These are phyloP conservation scores for Rosa multiflora DNA, from an alignment of 306 rosid genomes.

Conservation along the genomic window DNA sequence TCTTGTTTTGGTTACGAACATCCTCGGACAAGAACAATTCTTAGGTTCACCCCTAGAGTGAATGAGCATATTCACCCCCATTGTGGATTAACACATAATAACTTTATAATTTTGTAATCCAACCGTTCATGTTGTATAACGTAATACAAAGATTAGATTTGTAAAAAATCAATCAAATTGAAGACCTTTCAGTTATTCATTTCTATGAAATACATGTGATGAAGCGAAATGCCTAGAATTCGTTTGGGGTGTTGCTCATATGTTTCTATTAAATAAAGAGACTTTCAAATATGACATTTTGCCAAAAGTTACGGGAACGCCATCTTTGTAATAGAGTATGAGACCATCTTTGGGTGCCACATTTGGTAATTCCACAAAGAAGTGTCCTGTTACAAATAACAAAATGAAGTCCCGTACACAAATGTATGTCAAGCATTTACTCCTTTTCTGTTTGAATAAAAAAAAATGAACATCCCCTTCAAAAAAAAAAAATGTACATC, in stretches of 20 bases:
- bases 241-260: background rate
- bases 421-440: background rate
- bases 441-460: background rate
- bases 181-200: too few species aligned
- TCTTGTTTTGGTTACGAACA: background rate
- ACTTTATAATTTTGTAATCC: too few species aligned
- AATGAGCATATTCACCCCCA: too few species aligned
- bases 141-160: too few species aligned
- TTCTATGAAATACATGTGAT: too few species aligned
- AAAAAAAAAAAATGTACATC: background rate
- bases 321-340: too few species aligned
- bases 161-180: too few species aligned
- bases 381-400: background rate
- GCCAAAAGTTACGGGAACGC: background rate
- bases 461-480: background rate
- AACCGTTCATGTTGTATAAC: too few species aligned
- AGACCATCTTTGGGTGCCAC: background rate
- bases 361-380: background rate
- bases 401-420: background rate
- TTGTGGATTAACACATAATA: too few species aligned
- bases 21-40: too few species aligned
- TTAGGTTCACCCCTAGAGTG: too few species aligned
- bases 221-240: background rate
- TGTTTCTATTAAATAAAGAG: background rate
- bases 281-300: background rate